Evolutionary conservation across 129 eudicot genomes (phyloP), one percentile per base, ranked within the genome.

Genomic region (Scalesia atractyloides): DNA sequence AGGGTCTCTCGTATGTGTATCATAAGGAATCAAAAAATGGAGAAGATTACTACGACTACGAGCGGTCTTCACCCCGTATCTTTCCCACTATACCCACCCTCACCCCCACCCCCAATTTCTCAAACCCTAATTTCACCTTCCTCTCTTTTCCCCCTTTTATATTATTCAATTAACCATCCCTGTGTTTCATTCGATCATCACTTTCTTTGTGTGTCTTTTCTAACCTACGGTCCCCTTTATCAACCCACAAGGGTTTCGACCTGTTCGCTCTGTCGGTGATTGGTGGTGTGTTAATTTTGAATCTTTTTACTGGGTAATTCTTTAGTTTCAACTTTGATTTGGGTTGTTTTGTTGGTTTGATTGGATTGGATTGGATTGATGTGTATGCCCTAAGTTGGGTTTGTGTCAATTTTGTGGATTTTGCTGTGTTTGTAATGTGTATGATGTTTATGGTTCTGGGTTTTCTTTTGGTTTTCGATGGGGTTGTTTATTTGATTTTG

Each of bases 21-120:
- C 70, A 22, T 33, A 70, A 54, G 64, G 71, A 57, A 73, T 22
- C 57, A 72, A 82, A 82, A 81, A 76, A 87, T 87, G 89, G 84
- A 79, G 82, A 76, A 76, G 86, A 86, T 81, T 52, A 66, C 68
- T 30, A 30, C 34, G 2, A 30, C 34, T 30, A 30, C 34, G 79
- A 78, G 70, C 61, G 54, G 63, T 63, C 65, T 47, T 79, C 72
- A 64, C 65, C 74, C 72, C 50, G 26, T 12, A 51, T 68, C 30
- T 66, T 70, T 49, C 64, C 30, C 34, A 19, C 34, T 52, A 24
- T 61, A 47, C 60, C 22, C 72, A 52, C 66, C 26, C 34, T 33
- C 34, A 30, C 34, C 34, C 34, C 34, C 34, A 30, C 34, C 34
- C 34, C 34, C 34, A 30, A 30, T 30, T 30, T 0, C 46, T 41